These are phyloP conservation scores for Torulaspora microellipsoides DNA, from an alignment of 805 yeast species.

Conservation along the genomic window DNA sequence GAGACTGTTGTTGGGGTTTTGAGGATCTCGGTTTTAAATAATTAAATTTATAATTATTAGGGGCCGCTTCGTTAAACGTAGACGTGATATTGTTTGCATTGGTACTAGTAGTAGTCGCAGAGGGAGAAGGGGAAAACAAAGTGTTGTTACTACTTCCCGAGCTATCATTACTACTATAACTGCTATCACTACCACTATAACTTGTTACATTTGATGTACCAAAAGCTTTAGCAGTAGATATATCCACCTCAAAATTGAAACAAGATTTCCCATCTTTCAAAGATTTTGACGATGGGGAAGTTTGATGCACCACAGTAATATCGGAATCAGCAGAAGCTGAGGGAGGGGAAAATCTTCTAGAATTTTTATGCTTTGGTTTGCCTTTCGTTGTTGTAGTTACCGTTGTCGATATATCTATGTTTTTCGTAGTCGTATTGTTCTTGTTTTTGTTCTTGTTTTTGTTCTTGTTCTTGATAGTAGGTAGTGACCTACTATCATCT, in stretches of 20 bases:
- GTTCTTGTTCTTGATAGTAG: conserved; percentile 34
- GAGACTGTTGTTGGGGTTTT: conserved; percentile 3
- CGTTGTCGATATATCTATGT: conserved; percentile 6
- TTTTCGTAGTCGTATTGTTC: conserved; percentile 12
- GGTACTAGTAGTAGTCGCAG: conserved; percentile 5
- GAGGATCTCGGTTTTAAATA: conserved; percentile 9
- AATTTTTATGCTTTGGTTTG: conserved; percentile 10
- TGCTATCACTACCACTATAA: conserved; percentile 15
- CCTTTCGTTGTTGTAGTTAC: conserved; percentile 3
- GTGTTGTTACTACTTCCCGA: conserved; percentile 12
- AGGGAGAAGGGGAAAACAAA: conserved; percentile 12
- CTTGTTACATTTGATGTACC: conserved; percentile 11
- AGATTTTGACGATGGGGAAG: conserved; percentile 4
- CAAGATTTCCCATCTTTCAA: conserved; percentile 5
- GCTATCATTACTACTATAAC: conserved; percentile 12
- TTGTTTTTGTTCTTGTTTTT: conserved; percentile 6
- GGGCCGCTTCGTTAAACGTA: conserved; percentile 2
- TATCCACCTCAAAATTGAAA: conserved; percentile 33
- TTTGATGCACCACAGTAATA: conserved; percentile 15
- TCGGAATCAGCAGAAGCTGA: conserved; percentile 20
- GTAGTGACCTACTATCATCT: conserved; percentile 43
- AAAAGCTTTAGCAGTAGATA: conserved; percentile 36
- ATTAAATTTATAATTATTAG: not conserved
- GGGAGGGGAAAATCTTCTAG: conserved; percentile 2
- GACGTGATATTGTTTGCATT: conserved; percentile 9